Conservation (phyloP, 140 eudicot species). For the Senecio squalidus region DNA sequence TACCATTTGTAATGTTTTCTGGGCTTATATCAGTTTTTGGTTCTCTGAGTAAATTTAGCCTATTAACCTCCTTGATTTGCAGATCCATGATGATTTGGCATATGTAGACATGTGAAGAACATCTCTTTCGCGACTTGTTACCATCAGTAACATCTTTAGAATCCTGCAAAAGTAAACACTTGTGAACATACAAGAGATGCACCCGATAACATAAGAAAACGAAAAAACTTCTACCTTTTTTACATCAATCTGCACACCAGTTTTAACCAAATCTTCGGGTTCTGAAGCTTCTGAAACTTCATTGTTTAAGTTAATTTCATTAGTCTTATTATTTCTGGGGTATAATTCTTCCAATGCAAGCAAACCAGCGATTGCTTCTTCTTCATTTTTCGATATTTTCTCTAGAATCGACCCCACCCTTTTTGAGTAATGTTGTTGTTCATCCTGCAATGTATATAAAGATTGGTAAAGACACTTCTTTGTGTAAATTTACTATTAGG, state of each 20-base stretch:
- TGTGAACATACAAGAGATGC: conserved; percentile 1
- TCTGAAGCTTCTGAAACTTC: conserved; percentile 15
- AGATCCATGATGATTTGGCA: conserved; percentile 20
- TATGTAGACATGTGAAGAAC: conserved; percentile 24
- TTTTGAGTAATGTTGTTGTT: conserved; percentile 8
- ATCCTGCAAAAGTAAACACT: conserved; percentile 15
- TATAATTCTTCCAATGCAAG: conserved; percentile 7
- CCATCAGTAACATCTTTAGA: conserved; percentile 16
- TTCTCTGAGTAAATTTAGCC: conserved; percentile 8
- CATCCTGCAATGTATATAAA: conserved; percentile 15
- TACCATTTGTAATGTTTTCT: background rate
- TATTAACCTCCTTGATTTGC: conserved; percentile 20
- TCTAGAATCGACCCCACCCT: background rate
- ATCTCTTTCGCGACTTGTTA: conserved; percentile 22
- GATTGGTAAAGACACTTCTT: background rate
- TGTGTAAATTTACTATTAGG: conserved; percentile 3
- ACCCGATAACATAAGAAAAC: background rate
- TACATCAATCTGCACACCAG: background rate
- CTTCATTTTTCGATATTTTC: conserved; percentile 20
- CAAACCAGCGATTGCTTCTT: conserved; percentile 26
- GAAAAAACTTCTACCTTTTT: conserved; percentile 29
- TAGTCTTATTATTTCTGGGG: conserved; percentile 4
- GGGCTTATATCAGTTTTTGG: background rate
- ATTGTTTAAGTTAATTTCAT: conserved; percentile 21
- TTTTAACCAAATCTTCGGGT: conserved; percentile 10